A percentile compares a stretch with the other conserved stretches of the same genome.
phyloP scores from a whole-genome alignment of 2,329 filamentous ascomycete genomes.

The Shiraia sp. region DNA sequence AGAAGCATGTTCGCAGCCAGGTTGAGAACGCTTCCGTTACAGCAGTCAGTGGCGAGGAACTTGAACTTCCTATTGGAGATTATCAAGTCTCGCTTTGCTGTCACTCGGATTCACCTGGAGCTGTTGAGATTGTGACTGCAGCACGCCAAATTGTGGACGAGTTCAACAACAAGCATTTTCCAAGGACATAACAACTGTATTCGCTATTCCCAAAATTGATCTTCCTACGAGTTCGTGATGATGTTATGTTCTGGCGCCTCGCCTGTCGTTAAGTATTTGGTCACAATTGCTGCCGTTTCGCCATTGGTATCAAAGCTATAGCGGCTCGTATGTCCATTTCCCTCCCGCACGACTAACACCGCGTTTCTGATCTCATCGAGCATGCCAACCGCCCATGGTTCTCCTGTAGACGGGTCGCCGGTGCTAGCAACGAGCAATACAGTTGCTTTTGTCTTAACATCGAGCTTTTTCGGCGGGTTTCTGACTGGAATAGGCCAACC shows the following conservation, averaged over 20 bases:
- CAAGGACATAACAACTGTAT: constrained; percentile 3
- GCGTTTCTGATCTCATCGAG: constrained; percentile 33
- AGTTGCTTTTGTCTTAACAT: constrained; percentile 26
- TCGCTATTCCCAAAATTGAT: too few species aligned
- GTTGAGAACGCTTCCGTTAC: constrained; percentile 47
- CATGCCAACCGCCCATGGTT: constrained; percentile 29
- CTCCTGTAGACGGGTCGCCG: constrained; percentile 48
- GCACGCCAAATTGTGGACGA: constrained; percentile 49
- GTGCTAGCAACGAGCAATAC: constrained; percentile 48
- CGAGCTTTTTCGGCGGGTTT: constrained; percentile 41
- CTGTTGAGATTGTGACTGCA: constrained; percentile 49
- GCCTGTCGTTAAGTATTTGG: background rate
- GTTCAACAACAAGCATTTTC: constrained; percentile 40
- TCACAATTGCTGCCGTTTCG: too few species aligned
- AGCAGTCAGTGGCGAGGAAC: constrained; percentile 47
- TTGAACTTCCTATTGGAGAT: constrained; percentile 48
- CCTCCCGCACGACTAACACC: constrained; percentile 47
- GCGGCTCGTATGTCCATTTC: constrained; percentile 48
- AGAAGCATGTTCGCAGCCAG: constrained; percentile 47
- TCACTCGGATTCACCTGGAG: constrained; percentile 51
- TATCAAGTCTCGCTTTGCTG: constrained; percentile 50
- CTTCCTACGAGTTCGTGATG: too few species aligned
- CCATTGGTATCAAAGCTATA: too few species aligned
- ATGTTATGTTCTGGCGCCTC: too few species aligned
- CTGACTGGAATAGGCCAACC: constrained; percentile 45